These are phyloP conservation scores for Fomitopsis pulvina DNA, from an alignment of 768 basidiomycete species.

Conservation along the genomic window DNA sequence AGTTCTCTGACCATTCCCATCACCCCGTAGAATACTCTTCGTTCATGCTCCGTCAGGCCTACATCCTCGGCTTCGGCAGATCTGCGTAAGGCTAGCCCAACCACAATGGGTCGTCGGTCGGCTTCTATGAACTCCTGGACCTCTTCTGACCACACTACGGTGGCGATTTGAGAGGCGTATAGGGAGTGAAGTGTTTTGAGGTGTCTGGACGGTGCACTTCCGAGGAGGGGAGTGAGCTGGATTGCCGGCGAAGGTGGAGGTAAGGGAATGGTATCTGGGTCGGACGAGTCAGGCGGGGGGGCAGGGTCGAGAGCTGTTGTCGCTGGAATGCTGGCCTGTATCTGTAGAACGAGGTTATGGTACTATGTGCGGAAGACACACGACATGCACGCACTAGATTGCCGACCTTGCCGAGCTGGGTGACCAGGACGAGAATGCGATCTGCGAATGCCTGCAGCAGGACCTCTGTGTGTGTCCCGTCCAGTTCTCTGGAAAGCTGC, in stretches of 20 bases:
- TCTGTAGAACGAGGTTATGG: constrained; percentile 34
- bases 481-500: constrained; percentile 45
- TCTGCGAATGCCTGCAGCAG: constrained; percentile 77
- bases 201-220: constrained; percentile 62
- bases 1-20: constrained; percentile 36
- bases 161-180: constrained; percentile 84
- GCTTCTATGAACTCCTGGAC: constrained; percentile 33
- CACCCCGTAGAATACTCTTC: constrained; percentile 34
- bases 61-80: constrained; percentile 16
- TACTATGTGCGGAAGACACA: constrained; percentile 3
- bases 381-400: constrained; percentile 49
- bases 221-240: constrained; percentile 72
- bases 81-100: constrained; percentile 65
- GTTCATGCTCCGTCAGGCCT: constrained; percentile 26
- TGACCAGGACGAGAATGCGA: constrained; percentile 77
- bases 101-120: constrained; percentile 54
- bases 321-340: constrained; percentile 72
- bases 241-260: constrained; percentile 67
- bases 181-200: constrained; percentile 68
- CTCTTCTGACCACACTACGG: constrained; percentile 65
- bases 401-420: constrained; percentile 89
- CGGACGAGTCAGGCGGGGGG: constrained; percentile 28
- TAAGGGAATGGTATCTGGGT: constrained; percentile 32
- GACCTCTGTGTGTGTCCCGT: constrained; percentile 63
- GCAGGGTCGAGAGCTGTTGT: constrained; percentile 45